Evolutionary conservation across 345 rosid genomes (phyloP).

Genomic region (Linum usitatissimum): DNA sequence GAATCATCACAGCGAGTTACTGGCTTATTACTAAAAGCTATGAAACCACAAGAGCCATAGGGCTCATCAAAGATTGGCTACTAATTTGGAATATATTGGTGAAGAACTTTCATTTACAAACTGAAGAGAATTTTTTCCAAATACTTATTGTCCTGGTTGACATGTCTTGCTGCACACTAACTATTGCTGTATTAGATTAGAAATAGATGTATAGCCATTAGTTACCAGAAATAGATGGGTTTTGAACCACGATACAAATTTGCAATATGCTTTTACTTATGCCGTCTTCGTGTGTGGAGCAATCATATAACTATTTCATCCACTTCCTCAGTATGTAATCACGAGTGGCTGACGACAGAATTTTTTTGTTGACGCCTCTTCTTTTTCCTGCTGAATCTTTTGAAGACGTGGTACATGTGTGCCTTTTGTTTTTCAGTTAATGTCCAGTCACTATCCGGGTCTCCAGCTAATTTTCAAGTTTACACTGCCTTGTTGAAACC

Average conservation of each 20-base stretch:
- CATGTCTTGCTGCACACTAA: background rate
- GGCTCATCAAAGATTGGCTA: background rate
- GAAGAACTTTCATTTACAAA: background rate
- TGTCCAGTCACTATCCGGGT: slow-evolving; percentile 90
- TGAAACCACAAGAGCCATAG: background rate
- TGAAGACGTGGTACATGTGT: background rate
- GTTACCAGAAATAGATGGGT: background rate
- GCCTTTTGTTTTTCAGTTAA: slow-evolving; percentile 47
- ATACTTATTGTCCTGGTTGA: background rate
- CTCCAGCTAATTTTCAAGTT: slow-evolving; percentile 91
- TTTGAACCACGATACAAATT: background rate
- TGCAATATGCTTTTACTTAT: background rate
- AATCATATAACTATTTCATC: background rate
- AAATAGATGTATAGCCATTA: no score
- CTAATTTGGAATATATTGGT: background rate
- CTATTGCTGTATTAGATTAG: background rate
- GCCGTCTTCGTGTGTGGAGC: background rate
- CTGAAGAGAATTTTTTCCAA: background rate
- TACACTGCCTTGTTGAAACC: slow-evolving; percentile 86
- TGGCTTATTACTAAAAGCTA: no score
- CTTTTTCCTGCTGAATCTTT: slow-evolving; percentile 2
- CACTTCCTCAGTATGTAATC: background rate
- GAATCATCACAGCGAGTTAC: no score
- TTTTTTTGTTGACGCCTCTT: slow-evolving; percentile 5
- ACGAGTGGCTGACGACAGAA: background rate